Base-by-base conservation (phyloP, 768 basidiomycete genomes). In the Phanerochaete sordida region DNA sequence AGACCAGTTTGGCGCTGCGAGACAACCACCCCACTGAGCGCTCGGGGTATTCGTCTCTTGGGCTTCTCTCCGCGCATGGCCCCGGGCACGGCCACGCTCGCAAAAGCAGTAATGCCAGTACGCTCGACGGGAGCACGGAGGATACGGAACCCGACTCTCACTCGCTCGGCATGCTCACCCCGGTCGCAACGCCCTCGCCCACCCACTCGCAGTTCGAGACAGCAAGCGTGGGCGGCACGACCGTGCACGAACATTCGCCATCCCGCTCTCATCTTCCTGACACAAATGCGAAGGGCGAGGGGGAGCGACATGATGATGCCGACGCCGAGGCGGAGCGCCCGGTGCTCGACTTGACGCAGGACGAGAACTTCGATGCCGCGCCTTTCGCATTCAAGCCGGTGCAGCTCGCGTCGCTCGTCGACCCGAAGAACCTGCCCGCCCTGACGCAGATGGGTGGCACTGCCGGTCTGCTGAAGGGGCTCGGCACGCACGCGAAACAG, bases 381-480 rank as follows among this genome's bases (percentile, higher is more conserved):
- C 91, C 93, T 0, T 97, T 96, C 72, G 70, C 68, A 12, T 86
- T 87, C 68, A 86, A 85, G 58, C 92, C 95, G 0, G 83, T 80
- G 61, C 76, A 81, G 52, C 85, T 98, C 16, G 95, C 95, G 0
- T 83, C 85, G 61, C 82, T 97, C 56, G 85, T 98, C 37, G 95
- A 98, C 70, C 94, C 95, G 9, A 98, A 97, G 75, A 87, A 78
- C 62, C 63, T 95, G 12, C 81, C 87, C 2, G 70, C 79, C 15
- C 81, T 99, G 31, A 76, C 76, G 19, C 73, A 72, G 12, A 78
- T 96, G 35, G 95, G 94, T 21, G 97, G 97, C 44, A 76, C 81
- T 8, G 65, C 77, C 0, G 84, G 81, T 8, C 69, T 98, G 13
- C 73, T 96, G 13, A 73, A 75, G 1, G 89, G 92, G 5, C 82